Conservation (phyloP, 2,329 filamentous ascomycete species). For the Boeremia exigua region DNA sequence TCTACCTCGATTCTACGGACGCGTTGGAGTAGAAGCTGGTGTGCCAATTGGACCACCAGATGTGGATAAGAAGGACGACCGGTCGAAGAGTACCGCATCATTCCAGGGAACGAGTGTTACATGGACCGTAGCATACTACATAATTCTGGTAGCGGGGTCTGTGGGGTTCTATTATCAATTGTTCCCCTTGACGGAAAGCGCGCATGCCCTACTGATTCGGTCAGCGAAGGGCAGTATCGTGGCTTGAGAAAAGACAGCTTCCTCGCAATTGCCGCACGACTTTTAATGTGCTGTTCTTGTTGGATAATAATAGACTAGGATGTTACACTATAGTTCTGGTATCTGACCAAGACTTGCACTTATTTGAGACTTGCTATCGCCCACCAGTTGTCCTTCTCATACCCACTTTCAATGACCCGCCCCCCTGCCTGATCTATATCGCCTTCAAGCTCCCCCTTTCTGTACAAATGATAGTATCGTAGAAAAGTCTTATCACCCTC, state of each 20-base stretch:
- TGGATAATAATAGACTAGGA: too few species aligned
- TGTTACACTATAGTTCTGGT: too few species aligned
- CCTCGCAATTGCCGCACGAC: background rate
- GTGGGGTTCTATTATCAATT: constrained; percentile 73
- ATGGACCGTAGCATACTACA: constrained; percentile 83
- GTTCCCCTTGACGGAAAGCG: constrained; percentile 73
- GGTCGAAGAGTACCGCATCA: constrained; percentile 43
- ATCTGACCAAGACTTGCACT: background rate
- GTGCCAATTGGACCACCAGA: constrained; percentile 48
- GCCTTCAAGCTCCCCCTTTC: constrained; percentile 81
- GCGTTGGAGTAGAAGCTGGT: constrained; percentile 63
- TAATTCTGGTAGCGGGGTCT: constrained; percentile 74
- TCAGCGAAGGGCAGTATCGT: background rate
- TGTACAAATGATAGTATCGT: constrained; percentile 93
- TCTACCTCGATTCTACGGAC: constrained; percentile 83
- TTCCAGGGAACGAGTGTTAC: constrained; percentile 45
- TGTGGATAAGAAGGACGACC: constrained; percentile 40
- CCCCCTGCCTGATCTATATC: constrained; percentile 80
- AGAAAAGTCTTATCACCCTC: constrained; percentile 69
- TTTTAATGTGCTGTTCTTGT: background rate
- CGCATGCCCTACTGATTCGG: constrained; percentile 54
- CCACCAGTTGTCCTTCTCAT: constrained; percentile 99
- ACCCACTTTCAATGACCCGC: constrained; percentile 76
- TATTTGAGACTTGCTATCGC: constrained; percentile 62
- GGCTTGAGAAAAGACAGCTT: background rate